These are phyloP conservation scores for Vitellaria paradoxa DNA, from an alignment of 179 eudicot species.

Conservation along the genomic window DNA sequence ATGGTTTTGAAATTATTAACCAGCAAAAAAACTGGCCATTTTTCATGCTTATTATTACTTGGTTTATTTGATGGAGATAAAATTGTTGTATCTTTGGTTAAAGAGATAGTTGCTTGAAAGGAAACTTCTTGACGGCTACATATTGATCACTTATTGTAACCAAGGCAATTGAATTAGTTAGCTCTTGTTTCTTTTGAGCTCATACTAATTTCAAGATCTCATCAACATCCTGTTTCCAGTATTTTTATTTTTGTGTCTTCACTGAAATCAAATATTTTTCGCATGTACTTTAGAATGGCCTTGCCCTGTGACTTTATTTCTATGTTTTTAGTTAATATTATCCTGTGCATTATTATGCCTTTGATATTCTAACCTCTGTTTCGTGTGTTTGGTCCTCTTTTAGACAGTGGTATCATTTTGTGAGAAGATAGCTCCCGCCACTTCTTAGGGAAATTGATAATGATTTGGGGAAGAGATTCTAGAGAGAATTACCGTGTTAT, in stretches of 20 bases:
- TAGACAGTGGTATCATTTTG: constrained; percentile 20
- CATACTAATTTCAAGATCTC: not conserved
- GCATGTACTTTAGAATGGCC: not conserved
- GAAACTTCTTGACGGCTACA: not conserved
- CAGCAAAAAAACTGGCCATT: too few species aligned
- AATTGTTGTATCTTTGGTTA: too few species aligned
- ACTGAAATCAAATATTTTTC: not conserved
- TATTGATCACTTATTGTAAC: not conserved
- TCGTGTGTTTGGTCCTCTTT: constrained; percentile 3
- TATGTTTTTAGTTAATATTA: not conserved
- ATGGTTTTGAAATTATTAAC: too few species aligned
- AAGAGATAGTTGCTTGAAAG: too few species aligned
- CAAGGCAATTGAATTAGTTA: not conserved
- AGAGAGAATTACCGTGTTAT: constrained; percentile 41
- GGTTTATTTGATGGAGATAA: not conserved
- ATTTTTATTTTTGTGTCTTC: not conserved
- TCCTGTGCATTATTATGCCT: not conserved
- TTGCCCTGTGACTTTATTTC: not conserved
- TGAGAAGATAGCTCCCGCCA: constrained; percentile 32
- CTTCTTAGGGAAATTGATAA: constrained; percentile 45
- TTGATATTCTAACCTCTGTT: constrained; percentile 6
- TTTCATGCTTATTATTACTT: too few species aligned
- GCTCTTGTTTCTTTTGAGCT: not conserved
- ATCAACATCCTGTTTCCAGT: not conserved
- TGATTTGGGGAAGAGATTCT: constrained; percentile 53